Percentiles rank a stretch among this genome's conserved stretches.
Evolutionary conservation across 2,329 filamentous ascomycete genomes (phyloP).

Genomic region (Didymella sp.): DNA sequence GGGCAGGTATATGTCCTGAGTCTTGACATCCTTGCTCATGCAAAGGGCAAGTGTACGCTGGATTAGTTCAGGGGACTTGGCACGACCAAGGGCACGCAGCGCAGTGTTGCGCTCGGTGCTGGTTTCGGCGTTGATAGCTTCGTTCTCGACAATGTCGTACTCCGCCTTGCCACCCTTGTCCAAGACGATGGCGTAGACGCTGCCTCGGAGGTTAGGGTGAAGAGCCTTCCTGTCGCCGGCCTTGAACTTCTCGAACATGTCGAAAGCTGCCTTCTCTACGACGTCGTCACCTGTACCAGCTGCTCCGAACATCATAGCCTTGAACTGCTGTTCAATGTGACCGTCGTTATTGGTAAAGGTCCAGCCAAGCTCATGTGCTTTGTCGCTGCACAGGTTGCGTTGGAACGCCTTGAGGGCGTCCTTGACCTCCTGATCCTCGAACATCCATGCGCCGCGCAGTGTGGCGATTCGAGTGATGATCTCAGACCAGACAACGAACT

Average conservation of each 20-base stretch:
- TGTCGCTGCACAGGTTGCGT: constrained; percentile 75
- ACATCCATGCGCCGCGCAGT: constrained; percentile 87
- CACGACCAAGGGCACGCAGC: constrained; percentile 80
- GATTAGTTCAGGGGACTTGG: constrained; percentile 79
- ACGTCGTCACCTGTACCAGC: constrained; percentile 80
- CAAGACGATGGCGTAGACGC: constrained; percentile 84
- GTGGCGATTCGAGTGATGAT: constrained; percentile 78
- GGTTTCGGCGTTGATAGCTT: constrained; percentile 76
- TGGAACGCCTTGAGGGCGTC: constrained; percentile 86
- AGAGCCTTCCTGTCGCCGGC: constrained; percentile 80
- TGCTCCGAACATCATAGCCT: constrained; percentile 84
- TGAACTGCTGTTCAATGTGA: constrained; percentile 93
- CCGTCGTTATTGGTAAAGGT: constrained; percentile 82
- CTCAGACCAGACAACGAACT: constrained; percentile 96
- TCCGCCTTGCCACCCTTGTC: constrained; percentile 86
- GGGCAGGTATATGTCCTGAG: constrained; percentile 92
- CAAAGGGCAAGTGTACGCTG: constrained; percentile 78
- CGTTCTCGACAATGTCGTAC: constrained; percentile 78
- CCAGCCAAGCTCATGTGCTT: constrained; percentile 90
- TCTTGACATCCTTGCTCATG: constrained; percentile 83
- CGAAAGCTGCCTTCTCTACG: constrained; percentile 80
- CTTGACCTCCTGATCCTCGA: constrained; percentile 76
- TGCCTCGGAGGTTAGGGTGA: constrained; percentile 88
- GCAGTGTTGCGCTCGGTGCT: constrained; percentile 92
- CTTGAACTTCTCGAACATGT: constrained; percentile 88